These are phyloP conservation scores for Nemania sp. DNA, from an alignment of 2,329 filamentous ascomycete genomes.

Conservation along the genomic window DNA sequence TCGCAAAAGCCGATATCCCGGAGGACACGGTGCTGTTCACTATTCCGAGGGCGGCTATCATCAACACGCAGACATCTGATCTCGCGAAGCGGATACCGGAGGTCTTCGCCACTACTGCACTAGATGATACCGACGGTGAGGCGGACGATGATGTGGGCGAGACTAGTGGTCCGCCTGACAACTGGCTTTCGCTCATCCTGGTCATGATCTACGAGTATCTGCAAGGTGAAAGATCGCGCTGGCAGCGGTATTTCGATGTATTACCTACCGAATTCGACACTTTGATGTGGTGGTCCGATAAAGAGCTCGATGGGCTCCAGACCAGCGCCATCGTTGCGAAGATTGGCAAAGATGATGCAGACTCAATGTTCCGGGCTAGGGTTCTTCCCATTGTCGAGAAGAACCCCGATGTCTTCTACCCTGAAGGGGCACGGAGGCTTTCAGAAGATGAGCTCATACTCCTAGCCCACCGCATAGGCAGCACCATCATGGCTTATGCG, in stretches of 20 bases:
- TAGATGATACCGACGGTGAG: conserved; percentile 54
- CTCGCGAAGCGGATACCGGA: conserved; percentile 69
- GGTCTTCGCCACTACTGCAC: conserved; percentile 58
- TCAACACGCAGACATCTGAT: conserved; percentile 78
- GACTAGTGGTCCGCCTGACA: conserved; percentile 57
- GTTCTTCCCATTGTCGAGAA: conserved; percentile 65
- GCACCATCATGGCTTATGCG: conserved; percentile 91
- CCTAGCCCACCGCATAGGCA: conserved; percentile 83
- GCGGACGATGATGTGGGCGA: conserved; percentile 54
- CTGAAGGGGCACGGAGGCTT: conserved; percentile 49
- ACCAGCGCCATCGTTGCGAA: conserved; percentile 81
- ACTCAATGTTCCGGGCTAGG: conserved; percentile 72
- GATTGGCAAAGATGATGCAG: conserved; percentile 79
- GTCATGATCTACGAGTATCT: conserved; percentile 82
- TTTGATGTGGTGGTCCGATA: conserved; percentile 86
- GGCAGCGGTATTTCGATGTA: conserved; percentile 83
- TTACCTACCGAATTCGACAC: conserved; percentile 81
- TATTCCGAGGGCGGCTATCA: conserved; percentile 77
- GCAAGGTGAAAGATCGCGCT: conserved; percentile 70
- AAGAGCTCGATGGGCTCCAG: conserved; percentile 78
- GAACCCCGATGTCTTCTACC: conserved; percentile 61
- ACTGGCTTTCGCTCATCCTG: conserved; percentile 74
- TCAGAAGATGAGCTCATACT: conserved; percentile 60
- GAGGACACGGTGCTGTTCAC: conserved; percentile 84
- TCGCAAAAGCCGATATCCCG: conserved; percentile 76